Conservation (phyloP, 179 eudicot species). For the Beta lomatogona region DNA sequence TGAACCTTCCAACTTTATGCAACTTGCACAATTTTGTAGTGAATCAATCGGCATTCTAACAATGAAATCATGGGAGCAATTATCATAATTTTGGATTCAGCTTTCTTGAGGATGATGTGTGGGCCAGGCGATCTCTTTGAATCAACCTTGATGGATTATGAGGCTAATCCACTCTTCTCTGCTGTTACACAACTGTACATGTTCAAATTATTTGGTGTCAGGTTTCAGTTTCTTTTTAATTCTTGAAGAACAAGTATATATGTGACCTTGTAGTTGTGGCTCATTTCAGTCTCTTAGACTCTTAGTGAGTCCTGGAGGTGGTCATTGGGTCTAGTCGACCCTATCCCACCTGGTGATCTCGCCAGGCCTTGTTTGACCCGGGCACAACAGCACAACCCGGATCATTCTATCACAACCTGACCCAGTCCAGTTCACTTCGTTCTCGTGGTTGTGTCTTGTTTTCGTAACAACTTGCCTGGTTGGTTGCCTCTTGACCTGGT, state of each 20-base stretch:
- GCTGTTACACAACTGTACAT: not conserved
- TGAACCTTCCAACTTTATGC: not conserved
- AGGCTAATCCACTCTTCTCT: not conserved
- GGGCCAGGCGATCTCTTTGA: not conserved
- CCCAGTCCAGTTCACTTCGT: no score
- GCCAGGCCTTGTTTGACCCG: no score
- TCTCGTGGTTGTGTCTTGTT: no score
- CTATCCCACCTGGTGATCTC: no score
- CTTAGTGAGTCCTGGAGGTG: no score
- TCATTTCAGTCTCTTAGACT: no score
- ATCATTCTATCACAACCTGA: no score
- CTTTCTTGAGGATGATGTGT: not conserved
- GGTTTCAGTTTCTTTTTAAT: not conserved
- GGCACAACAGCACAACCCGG: no score
- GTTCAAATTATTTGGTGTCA: not conserved
- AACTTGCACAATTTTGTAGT: not conserved
- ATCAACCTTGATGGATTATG: not conserved
- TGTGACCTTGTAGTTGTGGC: no score
- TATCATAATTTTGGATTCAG: not conserved
- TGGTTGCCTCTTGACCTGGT: no score
- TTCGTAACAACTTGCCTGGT: no score
- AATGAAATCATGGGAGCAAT: not conserved
- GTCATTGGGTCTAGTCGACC: no score
- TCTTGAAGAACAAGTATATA: not conserved
- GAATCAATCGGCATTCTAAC: not conserved